phyloP scores from a whole-genome alignment of 345 rosid species.

The Carallia brachiata region DNA sequence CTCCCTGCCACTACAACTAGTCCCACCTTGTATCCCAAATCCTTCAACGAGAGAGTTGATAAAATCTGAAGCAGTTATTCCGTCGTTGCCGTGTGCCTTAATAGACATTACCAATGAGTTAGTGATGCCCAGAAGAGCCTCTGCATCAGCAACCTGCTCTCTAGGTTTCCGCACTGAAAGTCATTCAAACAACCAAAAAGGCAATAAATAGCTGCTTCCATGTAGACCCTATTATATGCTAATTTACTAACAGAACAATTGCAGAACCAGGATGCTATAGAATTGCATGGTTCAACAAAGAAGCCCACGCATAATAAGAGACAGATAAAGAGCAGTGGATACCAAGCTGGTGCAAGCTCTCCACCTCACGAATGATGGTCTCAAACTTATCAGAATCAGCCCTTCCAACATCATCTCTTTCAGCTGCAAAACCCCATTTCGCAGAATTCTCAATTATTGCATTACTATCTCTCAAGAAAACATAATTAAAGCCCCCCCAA shows the following conservation, averaged over 20 bases:
- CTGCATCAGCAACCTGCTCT: conserved; percentile 50
- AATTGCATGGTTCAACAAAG: neutral
- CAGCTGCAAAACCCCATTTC: conserved; percentile 26
- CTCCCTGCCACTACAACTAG: conserved; percentile 1
- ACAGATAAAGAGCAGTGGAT: neutral
- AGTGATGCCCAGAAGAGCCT: conserved; percentile 36
- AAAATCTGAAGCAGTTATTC: conserved; percentile 34
- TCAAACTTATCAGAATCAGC: conserved; percentile 34
- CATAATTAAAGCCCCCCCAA: no score
- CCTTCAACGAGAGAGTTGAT: conserved; percentile 24
- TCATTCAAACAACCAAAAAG: neutral
- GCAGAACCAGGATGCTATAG: no score
- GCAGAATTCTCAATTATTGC: neutral
- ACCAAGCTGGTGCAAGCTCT: conserved; percentile 42
- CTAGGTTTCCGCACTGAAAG: conserved; percentile 44
- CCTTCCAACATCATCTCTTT: conserved; percentile 30
- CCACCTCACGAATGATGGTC: conserved; percentile 29
- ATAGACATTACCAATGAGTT: conserved; percentile 24
- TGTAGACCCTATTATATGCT: no score
- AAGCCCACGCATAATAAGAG: neutral
- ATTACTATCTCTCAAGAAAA: no score
- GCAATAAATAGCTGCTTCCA: neutral
- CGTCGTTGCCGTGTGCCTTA: conserved; percentile 30
- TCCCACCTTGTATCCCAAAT: conserved; percentile 24
- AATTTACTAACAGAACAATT: no score